Percentiles rank a stretch among this genome's conserved stretches.
Evolutionary conservation across 805 yeast genomes (phyloP).

Genomic region (Metschnikowia similis): DNA sequence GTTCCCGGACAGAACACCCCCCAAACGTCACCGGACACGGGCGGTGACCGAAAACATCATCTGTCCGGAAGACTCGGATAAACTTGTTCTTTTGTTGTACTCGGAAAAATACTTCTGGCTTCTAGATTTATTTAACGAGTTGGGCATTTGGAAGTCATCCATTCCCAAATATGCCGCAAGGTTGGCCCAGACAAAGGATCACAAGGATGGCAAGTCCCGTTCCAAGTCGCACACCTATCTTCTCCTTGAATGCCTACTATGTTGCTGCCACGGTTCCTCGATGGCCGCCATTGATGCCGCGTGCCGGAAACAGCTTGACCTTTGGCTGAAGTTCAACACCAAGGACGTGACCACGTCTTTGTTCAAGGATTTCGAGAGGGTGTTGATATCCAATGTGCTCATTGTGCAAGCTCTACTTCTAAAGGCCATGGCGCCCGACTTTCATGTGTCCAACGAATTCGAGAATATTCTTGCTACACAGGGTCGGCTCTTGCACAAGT

Average conservation of each 20-base stretch:
- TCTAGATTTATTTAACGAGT: conserved; percentile 38
- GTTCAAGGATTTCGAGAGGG: conserved; percentile 23
- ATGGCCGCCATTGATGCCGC: conserved; percentile 9
- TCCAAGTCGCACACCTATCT: conserved; percentile 13
- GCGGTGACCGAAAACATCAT: not conserved
- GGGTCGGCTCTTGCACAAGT: conserved; percentile 26
- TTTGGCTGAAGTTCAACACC: conserved; percentile 20
- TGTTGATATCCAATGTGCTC: conserved; percentile 29
- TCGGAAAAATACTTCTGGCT: conserved; percentile 36
- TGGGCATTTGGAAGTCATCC: conserved; percentile 33
- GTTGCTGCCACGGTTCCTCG: conserved; percentile 20
- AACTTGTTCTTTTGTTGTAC: conserved; percentile 25
- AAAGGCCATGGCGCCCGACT: conserved; percentile 7
- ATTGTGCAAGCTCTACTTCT: conserved; percentile 23
- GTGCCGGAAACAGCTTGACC: conserved; percentile 20
- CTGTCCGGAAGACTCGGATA: conserved; percentile 12
- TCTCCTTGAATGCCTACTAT: conserved; percentile 29
- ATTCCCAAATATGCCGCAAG: conserved; percentile 32
- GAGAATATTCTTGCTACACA: conserved; percentile 27
- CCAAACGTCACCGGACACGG: not conserved
- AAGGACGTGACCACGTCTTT: conserved; percentile 10
- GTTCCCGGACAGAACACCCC: not conserved
- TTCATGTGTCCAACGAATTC: conserved; percentile 7
- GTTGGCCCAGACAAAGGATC: conserved; percentile 7
- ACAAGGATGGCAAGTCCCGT: conserved; percentile 5